Base-by-base conservation (phyloP, 2,329 filamentous ascomycete genomes). In the Phoma sp. region DNA sequence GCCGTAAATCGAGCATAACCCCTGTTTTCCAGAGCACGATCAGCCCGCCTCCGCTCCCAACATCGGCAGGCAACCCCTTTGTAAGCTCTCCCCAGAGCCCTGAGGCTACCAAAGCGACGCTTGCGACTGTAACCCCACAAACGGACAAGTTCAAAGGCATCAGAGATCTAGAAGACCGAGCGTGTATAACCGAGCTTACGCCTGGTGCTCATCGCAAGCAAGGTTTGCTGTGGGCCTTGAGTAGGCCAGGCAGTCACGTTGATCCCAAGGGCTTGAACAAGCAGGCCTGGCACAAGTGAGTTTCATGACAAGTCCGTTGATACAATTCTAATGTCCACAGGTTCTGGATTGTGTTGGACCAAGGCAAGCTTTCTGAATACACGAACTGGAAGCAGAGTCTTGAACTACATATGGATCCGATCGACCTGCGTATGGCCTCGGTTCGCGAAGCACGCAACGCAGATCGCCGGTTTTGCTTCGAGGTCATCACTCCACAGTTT, bases 341-440 rank as follows among this genome's bases (percentile, higher is more conserved):
- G 71, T 99, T 98, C 77, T 99, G 95, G 95, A 96, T 99, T 60
- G 95, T 99, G 2, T 82, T 99, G 37, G 96, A 98, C 72, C 93
- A 96, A 75, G 95, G 95, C 20, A 96, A 95, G 73, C 83, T 99
- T 14, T 97, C 93, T 1, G 95, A 99, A 72, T 99, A 99, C 76
- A 96, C 93, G 73, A 98, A 99, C 74, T 99, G 95, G 95, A 99
- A 99, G 77, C 92, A 99, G 73, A 93, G 87, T 73, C 84, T 99
- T 20, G 95, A 99, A 75, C 81, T 98, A 21, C 96, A 99, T 73
- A 98, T 96, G 87, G 95, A 98, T 2, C 95, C 95, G 0, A 98
- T 99, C 61, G 96, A 99, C 74, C 81, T 99, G 38, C 90, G 95
- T 29, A 95, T 98, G 87, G 95, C 95, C 9, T 98, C 95, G 14